Conservation (phyloP, 2,329 filamentous ascomycete genomes). For the Fusarium sp. region DNA sequence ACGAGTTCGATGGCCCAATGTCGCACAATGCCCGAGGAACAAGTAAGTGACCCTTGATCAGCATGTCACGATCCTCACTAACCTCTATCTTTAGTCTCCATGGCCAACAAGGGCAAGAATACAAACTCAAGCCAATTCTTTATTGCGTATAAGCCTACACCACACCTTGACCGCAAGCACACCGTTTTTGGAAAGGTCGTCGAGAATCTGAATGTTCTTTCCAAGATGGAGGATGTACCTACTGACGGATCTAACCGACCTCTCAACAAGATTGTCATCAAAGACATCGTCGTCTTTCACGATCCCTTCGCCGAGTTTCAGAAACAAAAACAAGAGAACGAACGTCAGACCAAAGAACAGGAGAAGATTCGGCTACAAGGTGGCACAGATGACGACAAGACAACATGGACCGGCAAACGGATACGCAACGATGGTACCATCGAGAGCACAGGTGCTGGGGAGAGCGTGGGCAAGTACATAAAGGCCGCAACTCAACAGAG, state of each 20-base stretch:
- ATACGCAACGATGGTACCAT: conserved; percentile 76
- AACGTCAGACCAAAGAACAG: conserved; percentile 67
- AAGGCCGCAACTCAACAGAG: conserved; percentile 62
- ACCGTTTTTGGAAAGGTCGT: conserved; percentile 95
- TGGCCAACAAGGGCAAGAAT: conserved; percentile 99
- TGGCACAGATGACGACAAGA: conserved; percentile 86
- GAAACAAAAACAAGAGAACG: conserved; percentile 76
- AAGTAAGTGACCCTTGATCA: conserved; percentile 42
- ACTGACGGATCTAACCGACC: conserved; percentile 83
- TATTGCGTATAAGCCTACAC: conserved; percentile 85
- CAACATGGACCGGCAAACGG: conserved; percentile 96
- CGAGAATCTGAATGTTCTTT: conserved; percentile 78
- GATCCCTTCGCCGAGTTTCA: conserved; percentile 97
- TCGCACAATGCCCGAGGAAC: conserved; percentile 86
- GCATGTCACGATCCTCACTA: neutral
- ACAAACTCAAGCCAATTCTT: conserved; percentile 97
- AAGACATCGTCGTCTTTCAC: conserved; percentile 86
- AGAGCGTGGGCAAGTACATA: conserved; percentile 83
- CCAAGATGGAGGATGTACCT: conserved; percentile 80
- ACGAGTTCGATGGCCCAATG: conserved; percentile 91
- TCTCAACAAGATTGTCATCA: conserved; percentile 81
- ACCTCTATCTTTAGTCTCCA: conserved; percentile 64
- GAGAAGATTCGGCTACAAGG: conserved; percentile 74
- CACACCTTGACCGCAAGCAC: conserved; percentile 93
- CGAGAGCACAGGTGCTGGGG: conserved; percentile 57